phyloP scores from a whole-genome alignment of 345 rosid species.

The Viola odorata region DNA sequence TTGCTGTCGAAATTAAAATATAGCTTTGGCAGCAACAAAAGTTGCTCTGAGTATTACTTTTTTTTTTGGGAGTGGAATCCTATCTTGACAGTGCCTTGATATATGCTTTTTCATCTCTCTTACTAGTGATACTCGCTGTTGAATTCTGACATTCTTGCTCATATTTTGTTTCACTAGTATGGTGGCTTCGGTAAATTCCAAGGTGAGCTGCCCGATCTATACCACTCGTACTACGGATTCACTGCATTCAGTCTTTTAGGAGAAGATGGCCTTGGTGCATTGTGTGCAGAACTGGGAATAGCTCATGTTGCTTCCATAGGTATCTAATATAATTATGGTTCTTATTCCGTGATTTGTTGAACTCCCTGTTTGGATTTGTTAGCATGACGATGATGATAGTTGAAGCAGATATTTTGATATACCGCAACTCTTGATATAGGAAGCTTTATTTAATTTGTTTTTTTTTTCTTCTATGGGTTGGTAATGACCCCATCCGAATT shows the following conservation, averaged over 20 bases:
- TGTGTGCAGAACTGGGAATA: slow-evolving; percentile 65
- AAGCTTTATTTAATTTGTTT: no score
- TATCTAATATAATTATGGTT: slow-evolving; percentile 21
- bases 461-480: not conserved
- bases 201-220: slow-evolving; percentile 57
- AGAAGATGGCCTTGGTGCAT: slow-evolving; percentile 56
- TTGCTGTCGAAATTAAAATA: no score
- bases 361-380: not conserved
- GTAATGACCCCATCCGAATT: no score
- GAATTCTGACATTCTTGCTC: slow-evolving; percentile 7
- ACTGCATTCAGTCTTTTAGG: slow-evolving; percentile 84
- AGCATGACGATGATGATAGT: not conserved
- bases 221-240: slow-evolving; percentile 76
- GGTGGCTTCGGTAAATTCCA: slow-evolving; percentile 88
- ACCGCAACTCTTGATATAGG: no score
- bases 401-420: no score
- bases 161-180: slow-evolving; percentile 35
- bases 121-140: not conserved
- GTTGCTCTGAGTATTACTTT: no score
- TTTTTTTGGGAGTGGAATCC: no score
- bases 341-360: not conserved
- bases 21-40: no score
- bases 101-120: not conserved
- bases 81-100: no score
- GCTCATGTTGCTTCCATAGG: slow-evolving; percentile 38